phyloP scores from a whole-genome alignment of 2,329 filamentous ascomycete genomes.

The Phaeosphaeriaceae sp. region DNA sequence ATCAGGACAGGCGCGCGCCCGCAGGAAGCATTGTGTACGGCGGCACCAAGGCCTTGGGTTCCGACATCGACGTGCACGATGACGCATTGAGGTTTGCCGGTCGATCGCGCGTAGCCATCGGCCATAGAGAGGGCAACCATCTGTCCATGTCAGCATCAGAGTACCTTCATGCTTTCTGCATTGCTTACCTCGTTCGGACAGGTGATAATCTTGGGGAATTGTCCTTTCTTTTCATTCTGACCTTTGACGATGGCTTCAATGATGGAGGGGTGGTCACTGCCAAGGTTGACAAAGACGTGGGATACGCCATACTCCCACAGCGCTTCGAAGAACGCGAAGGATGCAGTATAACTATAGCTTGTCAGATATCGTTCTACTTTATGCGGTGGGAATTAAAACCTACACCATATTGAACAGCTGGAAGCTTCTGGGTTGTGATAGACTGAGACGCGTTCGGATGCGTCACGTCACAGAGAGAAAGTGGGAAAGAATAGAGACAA shows the following conservation, averaged over 20 bases:
- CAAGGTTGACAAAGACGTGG: slow-evolving; percentile 69
- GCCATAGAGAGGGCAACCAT: slow-evolving; percentile 89
- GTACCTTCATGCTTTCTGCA: neutral
- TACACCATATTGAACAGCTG: slow-evolving; percentile 25
- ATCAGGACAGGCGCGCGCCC: slow-evolving; percentile 78
- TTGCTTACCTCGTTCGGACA: slow-evolving; percentile 75
- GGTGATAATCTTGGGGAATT: slow-evolving; percentile 77
- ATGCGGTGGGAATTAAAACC: neutral
- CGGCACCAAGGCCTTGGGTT: slow-evolving; percentile 78
- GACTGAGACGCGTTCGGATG: neutral
- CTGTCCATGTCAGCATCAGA: slow-evolving; percentile 48
- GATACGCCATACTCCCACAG: slow-evolving; percentile 67
- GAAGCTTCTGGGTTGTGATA: neutral
- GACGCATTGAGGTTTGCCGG: slow-evolving; percentile 75
- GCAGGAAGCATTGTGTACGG: slow-evolving; percentile 79
- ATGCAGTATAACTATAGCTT: slow-evolving; percentile 69
- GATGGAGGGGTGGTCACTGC: slow-evolving; percentile 77
- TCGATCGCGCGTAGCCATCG: slow-evolving; percentile 75
- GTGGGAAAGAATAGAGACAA: neutral
- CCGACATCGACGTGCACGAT: slow-evolving; percentile 84
- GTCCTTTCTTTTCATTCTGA: slow-evolving; percentile 68
- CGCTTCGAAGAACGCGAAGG: slow-evolving; percentile 83
- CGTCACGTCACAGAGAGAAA: neutral
- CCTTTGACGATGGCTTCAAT: slow-evolving; percentile 83
- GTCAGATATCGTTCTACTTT: neutral